Percentiles rank a stretch among this genome's conserved stretches.
These are phyloP conservation scores for Primulina tabacum DNA, from an alignment of 257 asterid species.

Conservation along the genomic window DNA sequence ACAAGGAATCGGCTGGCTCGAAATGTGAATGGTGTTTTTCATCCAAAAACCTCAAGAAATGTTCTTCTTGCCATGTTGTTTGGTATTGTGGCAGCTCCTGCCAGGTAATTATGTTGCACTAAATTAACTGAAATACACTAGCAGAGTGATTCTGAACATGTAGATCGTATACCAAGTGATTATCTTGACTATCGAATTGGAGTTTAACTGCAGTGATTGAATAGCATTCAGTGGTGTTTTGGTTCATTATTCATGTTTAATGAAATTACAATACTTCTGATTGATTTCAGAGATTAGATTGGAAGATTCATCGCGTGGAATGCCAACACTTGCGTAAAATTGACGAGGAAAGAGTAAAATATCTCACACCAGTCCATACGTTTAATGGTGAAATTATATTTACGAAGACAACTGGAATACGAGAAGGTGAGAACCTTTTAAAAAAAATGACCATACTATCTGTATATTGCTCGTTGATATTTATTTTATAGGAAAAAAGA, in stretches of 20 bases:
- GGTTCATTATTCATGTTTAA: constrained; percentile 4
- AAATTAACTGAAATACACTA: not conserved
- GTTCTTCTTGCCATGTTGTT: constrained; percentile 83
- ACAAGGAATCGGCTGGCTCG: constrained; percentile 44
- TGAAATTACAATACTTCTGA: constrained; percentile 14
- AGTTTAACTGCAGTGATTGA: not conserved
- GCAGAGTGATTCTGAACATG: not conserved
- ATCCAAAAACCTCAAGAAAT: constrained; percentile 60
- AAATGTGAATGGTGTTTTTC: constrained; percentile 89
- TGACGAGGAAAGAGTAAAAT: constrained; percentile 58
- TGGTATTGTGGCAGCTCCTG: constrained; percentile 75
- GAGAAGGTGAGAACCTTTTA: constrained; percentile 50
- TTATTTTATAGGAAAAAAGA: not conserved
- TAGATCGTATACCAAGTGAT: not conserved
- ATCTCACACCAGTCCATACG: constrained; percentile 67
- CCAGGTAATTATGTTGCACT: constrained; percentile 49
- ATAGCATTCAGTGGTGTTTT: not conserved
- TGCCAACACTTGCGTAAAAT: constrained; percentile 55
- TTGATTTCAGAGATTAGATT: constrained; percentile 65
- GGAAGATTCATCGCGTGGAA: constrained; percentile 81
- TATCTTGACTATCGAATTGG: constrained; percentile 18
- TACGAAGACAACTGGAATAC: constrained; percentile 59
- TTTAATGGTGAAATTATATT: constrained; percentile 70
- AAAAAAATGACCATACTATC: constrained; percentile 12
- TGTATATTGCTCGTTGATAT: not conserved